Percentiles rank a stretch among this genome's conserved stretches.
Conservation (phyloP, 225 moss, liverwort and hornwort genomes). For the Marchantia paleacea region DNA sequence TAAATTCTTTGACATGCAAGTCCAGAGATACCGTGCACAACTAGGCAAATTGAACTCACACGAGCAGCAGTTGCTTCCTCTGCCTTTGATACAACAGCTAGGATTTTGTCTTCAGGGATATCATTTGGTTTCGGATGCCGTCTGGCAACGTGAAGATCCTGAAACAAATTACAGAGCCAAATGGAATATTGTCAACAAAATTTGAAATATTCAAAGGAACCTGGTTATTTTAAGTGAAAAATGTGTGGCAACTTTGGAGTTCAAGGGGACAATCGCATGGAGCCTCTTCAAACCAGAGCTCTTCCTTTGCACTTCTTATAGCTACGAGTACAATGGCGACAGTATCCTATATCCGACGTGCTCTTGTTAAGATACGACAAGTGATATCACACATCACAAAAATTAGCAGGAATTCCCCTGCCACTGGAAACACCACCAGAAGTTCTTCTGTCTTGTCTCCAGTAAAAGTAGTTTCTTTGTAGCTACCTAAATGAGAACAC, state of each 20-base stretch:
- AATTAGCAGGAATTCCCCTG: no score
- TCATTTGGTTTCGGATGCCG: constrained; percentile 71
- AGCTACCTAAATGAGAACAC: no score
- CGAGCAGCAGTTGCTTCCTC: constrained; percentile 62
- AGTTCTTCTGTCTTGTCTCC: no score
- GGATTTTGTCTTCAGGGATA: constrained; percentile 59
- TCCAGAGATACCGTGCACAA: not conserved
- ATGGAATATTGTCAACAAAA: not conserved
- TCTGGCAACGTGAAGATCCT: constrained; percentile 90
- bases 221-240: not conserved
- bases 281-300: not conserved
- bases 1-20: not conserved
- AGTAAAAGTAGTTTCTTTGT: no score
- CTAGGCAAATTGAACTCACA: constrained; percentile 40
- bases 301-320: not conserved
- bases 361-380: no score
- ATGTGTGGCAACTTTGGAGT: not conserved
- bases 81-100: constrained; percentile 68
- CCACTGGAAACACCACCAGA: no score
- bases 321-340: not conserved
- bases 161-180: not conserved
- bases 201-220: not conserved
- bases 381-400: no score
- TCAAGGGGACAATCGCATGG: not conserved
- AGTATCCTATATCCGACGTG: no score